Percentiles rank a stretch among this genome's conserved stretches.
Evolutionary conservation across 129 eudicot genomes (phyloP).

Genomic region (Chrysanthemum lavandulifolium): DNA sequence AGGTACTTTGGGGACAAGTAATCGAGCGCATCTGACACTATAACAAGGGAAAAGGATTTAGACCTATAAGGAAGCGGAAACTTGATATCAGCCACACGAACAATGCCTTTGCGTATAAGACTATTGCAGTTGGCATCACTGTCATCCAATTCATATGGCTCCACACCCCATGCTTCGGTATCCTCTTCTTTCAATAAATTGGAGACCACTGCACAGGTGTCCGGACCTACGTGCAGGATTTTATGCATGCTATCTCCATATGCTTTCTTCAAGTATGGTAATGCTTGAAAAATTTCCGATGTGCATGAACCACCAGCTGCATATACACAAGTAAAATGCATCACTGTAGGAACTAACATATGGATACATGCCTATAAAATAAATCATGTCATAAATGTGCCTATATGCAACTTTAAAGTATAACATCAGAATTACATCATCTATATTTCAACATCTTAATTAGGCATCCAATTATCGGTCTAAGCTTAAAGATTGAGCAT

Average conservation of each 20-base stretch:
- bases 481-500: no score
- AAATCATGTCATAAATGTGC: neutral
- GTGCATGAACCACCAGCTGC: conserved; percentile 71
- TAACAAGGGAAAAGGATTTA: conserved; percentile 75
- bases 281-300: conserved; percentile 47
- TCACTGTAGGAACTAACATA: neutral
- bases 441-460: no score
- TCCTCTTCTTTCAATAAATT: conserved; percentile 72
- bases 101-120: conserved; percentile 70
- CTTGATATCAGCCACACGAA: conserved; percentile 84
- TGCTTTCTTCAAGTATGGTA: conserved; percentile 68
- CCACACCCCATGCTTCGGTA: conserved; percentile 92
- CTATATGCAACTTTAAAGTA: no score
- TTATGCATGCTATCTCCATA: conserved; percentile 79
- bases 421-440: no score
- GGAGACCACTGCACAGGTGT: conserved; percentile 80
- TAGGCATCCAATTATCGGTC: no score
- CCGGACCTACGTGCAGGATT: conserved; percentile 86
- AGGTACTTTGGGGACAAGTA: conserved; percentile 85
- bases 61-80: conserved; percentile 76
- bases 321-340: conserved; percentile 8
- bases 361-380: neutral
- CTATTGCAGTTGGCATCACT: conserved; percentile 62
- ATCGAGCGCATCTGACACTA: conserved; percentile 83
- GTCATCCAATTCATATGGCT: conserved; percentile 85